Evolutionary conservation across 768 basidiomycete species (phyloP), one percentile per base, ranked within the genome.

Genomic region (Coprinellus micaceus): DNA sequence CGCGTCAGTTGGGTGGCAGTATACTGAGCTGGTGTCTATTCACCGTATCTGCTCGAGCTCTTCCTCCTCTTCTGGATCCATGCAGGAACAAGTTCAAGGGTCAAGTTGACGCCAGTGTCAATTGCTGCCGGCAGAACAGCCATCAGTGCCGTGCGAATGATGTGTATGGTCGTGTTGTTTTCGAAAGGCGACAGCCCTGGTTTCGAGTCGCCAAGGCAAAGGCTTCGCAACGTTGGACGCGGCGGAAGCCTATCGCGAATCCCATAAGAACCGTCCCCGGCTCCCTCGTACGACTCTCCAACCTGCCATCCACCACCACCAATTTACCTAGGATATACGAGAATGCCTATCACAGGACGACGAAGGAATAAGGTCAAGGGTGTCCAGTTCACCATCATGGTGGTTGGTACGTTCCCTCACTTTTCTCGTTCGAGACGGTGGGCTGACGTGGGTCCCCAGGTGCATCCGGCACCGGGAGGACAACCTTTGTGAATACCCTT

Each of bases 401-500:
- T 93, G 41, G 89, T 91, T 66, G 91, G 92, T 93, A 61, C 67
- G 88, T 81, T 11, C 28, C 53, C 25, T 7, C 21, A 26, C 12
- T 51, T 12, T 24, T 33, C 33, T 51, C 19, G 21, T 21, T 33
- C 41, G 24, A 44, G 43, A 25, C 33, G 33, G 19, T 15, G 26
- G n/a, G 50, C 39, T 29, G 46, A 51, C 24, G 28, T 41, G 52
- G 53, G 36, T 51, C 58, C 49, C 37, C 62, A 94, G 92, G 92
- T 69, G 86, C 88, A 57, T 91, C 91, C 64, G 92, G 92, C 40
- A 91, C 89, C 50, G 89, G 89, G 24, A 82, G 91, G 52, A 94
- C 91, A 41, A 94, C 92, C 37, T 94, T 95, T 64, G 89, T 95
- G 67, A 95, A 95, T 76, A 94, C 92, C 40, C 84, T 95, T 43